These are phyloP conservation scores for Boletellus ananiceps DNA, from an alignment of 768 basidiomycete species.

Conservation along the genomic window DNA sequence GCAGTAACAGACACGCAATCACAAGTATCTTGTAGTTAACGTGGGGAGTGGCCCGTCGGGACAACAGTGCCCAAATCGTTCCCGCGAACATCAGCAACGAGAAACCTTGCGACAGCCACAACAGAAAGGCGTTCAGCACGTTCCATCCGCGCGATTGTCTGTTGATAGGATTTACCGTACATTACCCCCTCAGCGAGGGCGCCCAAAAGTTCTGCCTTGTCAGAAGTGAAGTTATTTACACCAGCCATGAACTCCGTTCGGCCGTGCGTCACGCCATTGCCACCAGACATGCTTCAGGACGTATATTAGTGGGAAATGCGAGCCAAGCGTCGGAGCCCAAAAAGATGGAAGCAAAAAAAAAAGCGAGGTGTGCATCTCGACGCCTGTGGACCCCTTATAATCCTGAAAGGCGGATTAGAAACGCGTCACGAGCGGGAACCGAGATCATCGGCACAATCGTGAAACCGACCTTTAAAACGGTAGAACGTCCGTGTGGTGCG, in stretches of 20 bases:
- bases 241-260: neutral
- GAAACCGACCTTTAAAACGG: neutral
- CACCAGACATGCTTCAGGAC: neutral
- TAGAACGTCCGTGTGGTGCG: too few species aligned
- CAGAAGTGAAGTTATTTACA: conserved; percentile 8
- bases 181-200: conserved; percentile 14
- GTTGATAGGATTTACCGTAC: conserved; percentile 11
- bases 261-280: too few species aligned
- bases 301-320: neutral
- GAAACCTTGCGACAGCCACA: conserved; percentile 20
- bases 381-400: neutral
- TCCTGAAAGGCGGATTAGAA: neutral
- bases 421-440: neutral
- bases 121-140: neutral
- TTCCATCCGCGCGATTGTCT: neutral
- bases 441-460: neutral
- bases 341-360: neutral
- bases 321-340: neutral
- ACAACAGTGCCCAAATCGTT: conserved; percentile 24
- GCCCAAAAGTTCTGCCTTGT: conserved; percentile 18
- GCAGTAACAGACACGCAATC: conserved; percentile 24
- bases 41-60: neutral
- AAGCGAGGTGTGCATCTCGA: neutral
- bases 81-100: conserved; percentile 35
- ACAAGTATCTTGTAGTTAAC: conserved; percentile 24